Evolutionary conservation across 352 stramenopile species (phyloP).

Genomic region (Plasmopara halstedii): DNA sequence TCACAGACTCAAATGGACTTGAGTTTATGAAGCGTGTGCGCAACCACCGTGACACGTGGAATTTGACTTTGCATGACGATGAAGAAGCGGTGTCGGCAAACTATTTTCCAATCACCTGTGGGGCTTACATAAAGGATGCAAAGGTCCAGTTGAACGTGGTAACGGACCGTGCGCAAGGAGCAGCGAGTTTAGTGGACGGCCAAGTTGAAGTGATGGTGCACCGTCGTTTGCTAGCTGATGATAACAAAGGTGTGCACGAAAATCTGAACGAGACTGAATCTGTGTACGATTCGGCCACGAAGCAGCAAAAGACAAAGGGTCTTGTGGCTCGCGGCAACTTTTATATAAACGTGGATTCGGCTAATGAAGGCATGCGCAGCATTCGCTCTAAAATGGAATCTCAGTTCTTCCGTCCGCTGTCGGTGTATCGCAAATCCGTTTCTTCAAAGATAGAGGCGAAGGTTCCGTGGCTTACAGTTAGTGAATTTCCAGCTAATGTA

Average conservation of each 20-base stretch:
- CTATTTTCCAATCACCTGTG: conserved; percentile 96
- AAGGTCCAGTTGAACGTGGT: conserved; percentile 81
- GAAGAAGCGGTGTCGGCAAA: conserved; percentile 93
- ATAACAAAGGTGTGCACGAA: conserved; percentile 91
- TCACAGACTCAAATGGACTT: conserved; percentile 94
- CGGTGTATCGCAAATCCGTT: conserved; percentile 36
- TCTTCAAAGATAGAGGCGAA: conserved; percentile 31
- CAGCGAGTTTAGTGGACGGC: conserved; percentile 83
- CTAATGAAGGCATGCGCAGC: conserved; percentile 42
- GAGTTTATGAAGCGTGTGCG: conserved; percentile 90
- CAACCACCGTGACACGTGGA: conserved; percentile 86
- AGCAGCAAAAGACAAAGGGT: conserved; percentile 52
- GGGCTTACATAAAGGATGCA: conserved; percentile 89
- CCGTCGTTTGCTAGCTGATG: conserved; percentile 88
- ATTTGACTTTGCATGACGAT: conserved; percentile 82
- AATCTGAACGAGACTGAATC: conserved; percentile 90
- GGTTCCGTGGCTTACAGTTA: conserved; percentile 51
- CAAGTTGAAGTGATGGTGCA: conserved; percentile 98
- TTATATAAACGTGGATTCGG: conserved; percentile 57
- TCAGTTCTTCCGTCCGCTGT: conserved; percentile 58
- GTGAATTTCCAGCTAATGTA: conserved; percentile 87
- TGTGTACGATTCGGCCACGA: conserved; percentile 40
- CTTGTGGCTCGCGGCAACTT: conserved; percentile 62
- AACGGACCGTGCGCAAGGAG: conserved; percentile 91
- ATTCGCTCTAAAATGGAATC: conserved; percentile 61